A percentile compares a stretch with the other conserved stretches of the same genome.
These are phyloP conservation scores for Gaultheria prostrata DNA, from an alignment of 148 eudicot species.

Conservation along the genomic window DNA sequence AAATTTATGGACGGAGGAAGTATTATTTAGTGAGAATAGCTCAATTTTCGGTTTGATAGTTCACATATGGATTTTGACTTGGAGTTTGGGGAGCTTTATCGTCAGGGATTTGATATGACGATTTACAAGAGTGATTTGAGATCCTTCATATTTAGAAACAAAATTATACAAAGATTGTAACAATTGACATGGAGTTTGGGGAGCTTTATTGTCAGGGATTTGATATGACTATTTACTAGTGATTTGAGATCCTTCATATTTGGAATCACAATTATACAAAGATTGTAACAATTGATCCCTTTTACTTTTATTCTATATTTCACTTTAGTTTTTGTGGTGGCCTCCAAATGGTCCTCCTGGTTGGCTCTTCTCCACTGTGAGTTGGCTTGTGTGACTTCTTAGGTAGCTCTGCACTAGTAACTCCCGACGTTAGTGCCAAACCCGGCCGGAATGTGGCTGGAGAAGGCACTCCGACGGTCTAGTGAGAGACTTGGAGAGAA, in stretches of 20 bases:
- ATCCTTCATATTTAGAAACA: too few species aligned
- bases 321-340: not conserved
- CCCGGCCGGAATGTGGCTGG: too few species aligned
- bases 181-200: not conserved
- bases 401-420: too few species aligned
- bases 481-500: too few species aligned
- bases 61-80: not conserved
- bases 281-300: not conserved
- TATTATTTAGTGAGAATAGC: not conserved
- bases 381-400: too few species aligned
- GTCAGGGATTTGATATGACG: not conserved
- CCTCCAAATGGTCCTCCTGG: too few species aligned
- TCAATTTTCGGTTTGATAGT: not conserved
- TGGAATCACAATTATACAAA: too few species aligned
- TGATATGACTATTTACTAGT: not conserved
- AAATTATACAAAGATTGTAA: too few species aligned
- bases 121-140: not conserved
- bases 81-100: not conserved
- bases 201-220: not conserved
- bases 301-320: not conserved
- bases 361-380: too few species aligned
- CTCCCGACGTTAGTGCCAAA: too few species aligned
- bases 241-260: not conserved
- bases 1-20: too few species aligned
- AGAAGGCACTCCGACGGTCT: too few species aligned